A percentile compares a stretch with the other conserved stretches of the same genome.
These are phyloP conservation scores for sweet orange (Citrus sinensis) DNA, from an alignment of 345 rosid genomes.

Conservation along the genomic window DNA sequence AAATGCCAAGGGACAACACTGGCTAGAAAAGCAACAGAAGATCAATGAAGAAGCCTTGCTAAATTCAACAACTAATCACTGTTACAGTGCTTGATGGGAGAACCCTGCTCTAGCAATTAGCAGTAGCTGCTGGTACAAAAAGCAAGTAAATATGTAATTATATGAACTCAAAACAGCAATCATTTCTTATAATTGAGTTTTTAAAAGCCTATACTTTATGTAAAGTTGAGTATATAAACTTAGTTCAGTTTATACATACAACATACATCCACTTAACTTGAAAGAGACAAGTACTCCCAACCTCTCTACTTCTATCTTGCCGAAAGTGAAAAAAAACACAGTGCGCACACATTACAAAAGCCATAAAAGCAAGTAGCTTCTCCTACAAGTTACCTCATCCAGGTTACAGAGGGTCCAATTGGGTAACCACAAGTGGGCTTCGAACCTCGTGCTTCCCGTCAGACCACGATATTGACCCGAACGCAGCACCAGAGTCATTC, in stretches of 20 bases:
- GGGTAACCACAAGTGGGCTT: conserved; percentile 71
- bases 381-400: conserved; percentile 3
- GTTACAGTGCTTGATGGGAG: background rate
- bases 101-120: background rate
- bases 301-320: conserved; percentile 9
- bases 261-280: background rate
- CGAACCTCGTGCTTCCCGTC: conserved; percentile 72
- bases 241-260: conserved; percentile 27
- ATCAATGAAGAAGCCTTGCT: background rate
- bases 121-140: background rate
- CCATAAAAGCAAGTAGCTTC: background rate
- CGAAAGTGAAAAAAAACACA: background rate
- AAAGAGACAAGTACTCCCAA: background rate
- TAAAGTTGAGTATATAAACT: conserved; percentile 28
- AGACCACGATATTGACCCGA: conserved; percentile 76
- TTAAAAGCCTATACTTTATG: background rate
- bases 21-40: background rate
- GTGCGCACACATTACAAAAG: background rate
- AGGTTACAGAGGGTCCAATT: conserved; percentile 45
- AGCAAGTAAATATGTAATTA: too few relatives aligned
- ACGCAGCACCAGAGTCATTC: conserved; percentile 59
- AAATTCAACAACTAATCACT: background rate
- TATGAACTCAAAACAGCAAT: background rate
- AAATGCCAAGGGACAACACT: background rate
- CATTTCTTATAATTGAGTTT: background rate